Conservation (phyloP, 768 basidiomycete species). For the Tylopilus rubrobrunneus region DNA sequence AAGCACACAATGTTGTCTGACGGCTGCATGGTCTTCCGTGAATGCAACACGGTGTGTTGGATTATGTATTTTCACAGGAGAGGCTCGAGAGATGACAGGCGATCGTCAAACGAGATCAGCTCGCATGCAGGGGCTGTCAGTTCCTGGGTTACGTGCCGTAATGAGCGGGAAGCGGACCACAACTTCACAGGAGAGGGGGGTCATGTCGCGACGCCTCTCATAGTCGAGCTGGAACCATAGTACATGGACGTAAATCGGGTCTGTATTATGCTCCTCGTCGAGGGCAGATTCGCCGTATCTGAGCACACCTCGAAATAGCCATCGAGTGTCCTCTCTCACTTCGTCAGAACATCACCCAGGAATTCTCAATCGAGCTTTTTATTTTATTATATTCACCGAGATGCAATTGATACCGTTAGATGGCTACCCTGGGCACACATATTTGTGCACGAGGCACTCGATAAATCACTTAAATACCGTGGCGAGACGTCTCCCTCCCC, state of each 20-base stretch:
- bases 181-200: conserved; percentile 3
- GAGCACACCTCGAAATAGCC: conserved; percentile 18
- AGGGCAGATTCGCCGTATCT: conserved; percentile 17
- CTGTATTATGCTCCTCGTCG: neutral
- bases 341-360: conserved; percentile 13
- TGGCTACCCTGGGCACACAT: conserved; percentile 25
- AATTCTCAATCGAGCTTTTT: conserved; percentile 14
- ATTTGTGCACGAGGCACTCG: conserved; percentile 33
- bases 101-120: conserved; percentile 23
- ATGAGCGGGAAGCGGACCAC: conserved; percentile 16
- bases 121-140: conserved; percentile 2
- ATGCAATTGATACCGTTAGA: conserved; percentile 28
- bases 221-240: neutral
- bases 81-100: conserved; percentile 4
- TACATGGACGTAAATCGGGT: conserved; percentile 14
- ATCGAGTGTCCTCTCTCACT: conserved; percentile 9
- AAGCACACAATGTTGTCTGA: conserved; percentile 1
- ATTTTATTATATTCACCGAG: conserved; percentile 24
- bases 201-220: conserved; percentile 5
- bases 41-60: neutral
- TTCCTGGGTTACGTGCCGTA: conserved; percentile 26
- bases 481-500: conserved; percentile 26
- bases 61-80: conserved; percentile 15
- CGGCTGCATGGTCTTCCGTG: neutral
- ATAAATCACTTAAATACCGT: conserved; percentile 35